phyloP scores from a whole-genome alignment of 2,329 filamentous ascomycete species.

The Apiospora sp. region DNA sequence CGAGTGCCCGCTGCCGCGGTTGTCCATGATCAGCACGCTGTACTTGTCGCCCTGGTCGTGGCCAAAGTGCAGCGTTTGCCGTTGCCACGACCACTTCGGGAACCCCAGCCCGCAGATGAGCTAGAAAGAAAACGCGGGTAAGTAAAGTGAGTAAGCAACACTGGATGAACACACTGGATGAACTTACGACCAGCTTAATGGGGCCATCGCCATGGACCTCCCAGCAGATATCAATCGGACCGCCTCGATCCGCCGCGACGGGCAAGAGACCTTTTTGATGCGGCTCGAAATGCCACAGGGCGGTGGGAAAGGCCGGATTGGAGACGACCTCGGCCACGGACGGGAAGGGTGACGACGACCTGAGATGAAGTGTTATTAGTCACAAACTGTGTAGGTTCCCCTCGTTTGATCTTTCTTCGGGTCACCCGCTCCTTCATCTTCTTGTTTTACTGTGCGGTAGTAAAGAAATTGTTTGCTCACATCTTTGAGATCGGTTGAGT shows the following conservation, averaged over 20 bases:
- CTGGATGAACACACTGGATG: not conserved
- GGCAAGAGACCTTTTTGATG: conserved; percentile 65
- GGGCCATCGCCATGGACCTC: conserved; percentile 81
- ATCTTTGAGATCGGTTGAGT: conserved; percentile 15
- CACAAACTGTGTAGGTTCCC: not conserved
- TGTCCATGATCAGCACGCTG: conserved; percentile 80
- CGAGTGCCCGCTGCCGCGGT: conserved; percentile 82
- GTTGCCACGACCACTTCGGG: conserved; percentile 75
- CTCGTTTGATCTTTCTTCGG: not conserved
- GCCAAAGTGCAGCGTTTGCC: conserved; percentile 83
- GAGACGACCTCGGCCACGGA: conserved; percentile 42
- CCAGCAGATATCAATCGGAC: conserved; percentile 79
- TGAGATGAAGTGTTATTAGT: not conserved
- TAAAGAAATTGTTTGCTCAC: not conserved
- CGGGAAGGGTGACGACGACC: conserved; percentile 30
- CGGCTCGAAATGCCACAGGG: conserved; percentile 75
- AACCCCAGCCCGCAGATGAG: conserved; percentile 84
- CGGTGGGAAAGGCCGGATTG: conserved; percentile 72
- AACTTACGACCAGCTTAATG: conserved; percentile 75
- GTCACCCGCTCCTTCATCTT: not conserved
- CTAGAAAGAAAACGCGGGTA: conserved; percentile 51
- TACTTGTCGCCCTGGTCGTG: conserved; percentile 73
- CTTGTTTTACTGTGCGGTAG: not conserved
- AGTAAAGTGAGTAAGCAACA: not conserved
- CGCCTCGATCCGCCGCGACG: conserved; percentile 75